A percentile compares a stretch with the other conserved stretches of the same genome.
These are phyloP conservation scores for Fusarium continuum DNA, from an alignment of 2,329 filamentous ascomycete genomes.

Conservation along the genomic window DNA sequence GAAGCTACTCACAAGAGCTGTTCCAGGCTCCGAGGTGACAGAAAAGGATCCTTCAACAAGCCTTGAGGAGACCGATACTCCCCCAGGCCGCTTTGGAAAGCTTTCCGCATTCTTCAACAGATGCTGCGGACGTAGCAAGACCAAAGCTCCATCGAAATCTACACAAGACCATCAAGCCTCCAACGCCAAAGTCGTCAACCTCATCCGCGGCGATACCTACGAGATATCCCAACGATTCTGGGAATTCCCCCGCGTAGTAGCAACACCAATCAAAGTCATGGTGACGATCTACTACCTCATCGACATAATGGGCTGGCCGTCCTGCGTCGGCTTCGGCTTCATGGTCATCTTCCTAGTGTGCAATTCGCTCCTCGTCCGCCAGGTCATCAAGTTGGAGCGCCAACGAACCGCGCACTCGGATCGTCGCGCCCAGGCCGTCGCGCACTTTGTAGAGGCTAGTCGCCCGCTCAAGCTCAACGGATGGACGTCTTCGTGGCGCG, in stretches of 20 bases:
- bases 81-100: neutral
- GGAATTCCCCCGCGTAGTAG: slow-evolving; percentile 82
- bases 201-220: slow-evolving; percentile 85
- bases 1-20: slow-evolving; percentile 51
- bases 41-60: slow-evolving; percentile 45
- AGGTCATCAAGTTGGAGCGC: slow-evolving; percentile 74
- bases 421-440: slow-evolving; percentile 78
- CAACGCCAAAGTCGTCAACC: slow-evolving; percentile 89
- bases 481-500: slow-evolving; percentile 51
- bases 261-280: slow-evolving; percentile 79
- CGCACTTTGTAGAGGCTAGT: slow-evolving; percentile 87
- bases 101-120: slow-evolving; percentile 26
- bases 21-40: slow-evolving; percentile 51
- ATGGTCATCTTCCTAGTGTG: slow-evolving; percentile 73
- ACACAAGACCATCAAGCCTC: slow-evolving; percentile 67
- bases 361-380: slow-evolving; percentile 73
- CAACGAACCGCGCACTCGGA: slow-evolving; percentile 79
- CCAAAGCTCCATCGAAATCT: neutral
- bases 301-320: slow-evolving; percentile 81
- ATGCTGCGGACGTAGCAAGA: slow-evolving; percentile 30
- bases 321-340: slow-evolving; percentile 76
- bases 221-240: slow-evolving; percentile 86
- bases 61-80: neutral
- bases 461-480: slow-evolving; percentile 65
- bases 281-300: slow-evolving; percentile 72